These are phyloP conservation scores for Heliamphora pulchella DNA, from an alignment of 179 eudicot genomes.

Conservation along the genomic window DNA sequence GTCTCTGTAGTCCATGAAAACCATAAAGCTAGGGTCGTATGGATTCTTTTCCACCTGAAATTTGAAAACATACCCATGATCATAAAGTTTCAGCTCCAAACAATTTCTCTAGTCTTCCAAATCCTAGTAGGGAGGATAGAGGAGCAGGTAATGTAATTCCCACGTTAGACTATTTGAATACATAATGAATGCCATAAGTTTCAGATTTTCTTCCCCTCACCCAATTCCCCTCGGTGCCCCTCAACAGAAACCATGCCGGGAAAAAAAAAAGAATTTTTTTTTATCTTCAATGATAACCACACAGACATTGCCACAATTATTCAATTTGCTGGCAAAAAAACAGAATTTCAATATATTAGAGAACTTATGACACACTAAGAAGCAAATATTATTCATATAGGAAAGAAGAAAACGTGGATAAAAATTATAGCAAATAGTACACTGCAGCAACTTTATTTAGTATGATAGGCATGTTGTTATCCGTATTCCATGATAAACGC, in stretches of 20 bases:
- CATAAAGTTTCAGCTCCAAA: constrained; percentile 6
- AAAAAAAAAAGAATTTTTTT: not conserved
- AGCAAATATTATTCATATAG: not conserved
- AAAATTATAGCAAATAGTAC: not conserved
- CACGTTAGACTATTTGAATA: not conserved
- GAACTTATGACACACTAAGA: not conserved
- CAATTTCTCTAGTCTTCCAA: not conserved
- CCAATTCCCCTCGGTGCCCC: not conserved
- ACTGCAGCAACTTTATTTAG: not conserved
- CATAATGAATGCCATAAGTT: not conserved
- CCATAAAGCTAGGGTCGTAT: constrained; percentile 86
- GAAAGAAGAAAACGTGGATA: not conserved
- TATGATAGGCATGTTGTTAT: not conserved
- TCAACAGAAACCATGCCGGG: not conserved
- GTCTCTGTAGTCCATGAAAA: constrained; percentile 96
- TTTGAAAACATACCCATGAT: not conserved
- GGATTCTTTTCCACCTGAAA: constrained; percentile 82
- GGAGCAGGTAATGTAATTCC: not conserved
- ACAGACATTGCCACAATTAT: not conserved
- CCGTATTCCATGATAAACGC: constrained; percentile 1
- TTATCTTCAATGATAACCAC: not conserved
- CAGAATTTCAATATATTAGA: not conserved
- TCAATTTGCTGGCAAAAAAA: not conserved
- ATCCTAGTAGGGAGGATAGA: not conserved
- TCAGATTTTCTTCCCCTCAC: not conserved